phyloP scores from a whole-genome alignment of 1,284 basidiomycete species.

The Fomitopsis palustris region DNA sequence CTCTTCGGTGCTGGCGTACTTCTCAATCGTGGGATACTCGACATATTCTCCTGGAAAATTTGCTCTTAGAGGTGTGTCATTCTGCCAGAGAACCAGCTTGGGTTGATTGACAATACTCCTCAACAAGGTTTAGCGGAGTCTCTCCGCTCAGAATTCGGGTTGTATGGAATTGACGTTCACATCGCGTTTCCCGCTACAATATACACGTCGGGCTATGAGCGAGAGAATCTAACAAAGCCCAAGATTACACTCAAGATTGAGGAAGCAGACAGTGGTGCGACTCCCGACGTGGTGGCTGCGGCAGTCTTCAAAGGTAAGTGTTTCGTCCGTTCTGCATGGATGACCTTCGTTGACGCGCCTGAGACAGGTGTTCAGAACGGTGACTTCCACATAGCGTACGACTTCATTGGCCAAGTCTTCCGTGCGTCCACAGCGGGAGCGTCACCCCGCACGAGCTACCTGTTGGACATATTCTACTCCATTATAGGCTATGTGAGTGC shows the following conservation, averaged over 20 bases:
- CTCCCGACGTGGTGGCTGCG: slow-evolving; percentile 65
- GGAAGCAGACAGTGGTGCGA: slow-evolving; percentile 66
- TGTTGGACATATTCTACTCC: slow-evolving; percentile 52
- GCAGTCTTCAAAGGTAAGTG: slow-evolving; percentile 58
- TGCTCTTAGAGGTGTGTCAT: slow-evolving; percentile 73
- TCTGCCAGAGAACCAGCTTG: background rate
- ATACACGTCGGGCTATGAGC: slow-evolving; percentile 74
- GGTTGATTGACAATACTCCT: background rate
- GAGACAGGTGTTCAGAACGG: slow-evolving; percentile 64
- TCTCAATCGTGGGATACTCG: slow-evolving; percentile 82
- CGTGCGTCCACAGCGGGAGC: slow-evolving; percentile 66
- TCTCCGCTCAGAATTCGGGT: slow-evolving; percentile 76
- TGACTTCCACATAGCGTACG: slow-evolving; percentile 74
- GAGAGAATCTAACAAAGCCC: slow-evolving; percentile 84
- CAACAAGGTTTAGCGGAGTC: slow-evolving; percentile 83
- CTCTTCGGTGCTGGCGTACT: slow-evolving; percentile 76
- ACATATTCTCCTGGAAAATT: slow-evolving; percentile 89
- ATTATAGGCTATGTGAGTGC: slow-evolving; percentile 44
- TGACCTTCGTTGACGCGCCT: background rate
- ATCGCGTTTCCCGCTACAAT: slow-evolving; percentile 90
- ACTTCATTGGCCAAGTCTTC: slow-evolving; percentile 69
- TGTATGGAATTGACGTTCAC: slow-evolving; percentile 82
- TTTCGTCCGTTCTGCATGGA: background rate
- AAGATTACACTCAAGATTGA: slow-evolving; percentile 80
- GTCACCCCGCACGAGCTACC: slow-evolving; percentile 58